Base-by-base conservation (phyloP, 2,329 filamentous ascomycete species). In the Fusarium sp. region DNA sequence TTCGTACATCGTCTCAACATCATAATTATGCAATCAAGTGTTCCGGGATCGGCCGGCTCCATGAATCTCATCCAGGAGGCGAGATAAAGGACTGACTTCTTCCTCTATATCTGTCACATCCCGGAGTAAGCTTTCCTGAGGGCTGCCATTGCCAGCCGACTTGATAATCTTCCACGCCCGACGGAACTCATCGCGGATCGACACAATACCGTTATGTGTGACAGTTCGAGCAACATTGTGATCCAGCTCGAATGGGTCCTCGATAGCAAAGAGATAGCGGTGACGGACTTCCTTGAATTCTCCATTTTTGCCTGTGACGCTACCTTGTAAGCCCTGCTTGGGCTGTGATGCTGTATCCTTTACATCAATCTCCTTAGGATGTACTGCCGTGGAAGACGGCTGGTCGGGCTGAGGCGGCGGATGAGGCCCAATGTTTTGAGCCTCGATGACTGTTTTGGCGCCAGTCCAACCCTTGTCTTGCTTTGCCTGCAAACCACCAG, bases 141-240 rank as follows among this genome's bases (percentile, higher is more conserved):
- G 66, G 9, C 66, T 74, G 5, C 77, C 81, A 48, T 83, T 85
- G 9, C 90, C 87, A 6, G 88, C 82, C 12, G 82, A 82, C 72
- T 84, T 86, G 71, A 95, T 90, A 66, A 97, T 92, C 41, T 89
- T 86, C 89, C 93, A 93, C 6, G 94, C 94, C 26, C 94, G 89
- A 24, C 94, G 88, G 78, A 97, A 96, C 82, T 98, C 94, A 76
- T 96, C 92, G 45, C 94, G 87, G 68, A 97, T 96, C 2, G 92
- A 89, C 4, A 94, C 91, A 72, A 97, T 94, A 5, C 94, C 94
- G 69, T 91, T 89, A 78, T 96, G 93, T 12, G 92, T 95, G 2
- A 98, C 94, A 0, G 94, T 97, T 56, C 94, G 87, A 7, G 93
- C 95, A 39, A 98, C 93, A 76, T 98, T 98, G 82, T 98, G 94